A percentile compares a stretch with the other conserved stretches of the same genome.
These are phyloP conservation scores for Santalum album DNA, from an alignment of 164 flowering plant genomes.

Conservation along the genomic window DNA sequence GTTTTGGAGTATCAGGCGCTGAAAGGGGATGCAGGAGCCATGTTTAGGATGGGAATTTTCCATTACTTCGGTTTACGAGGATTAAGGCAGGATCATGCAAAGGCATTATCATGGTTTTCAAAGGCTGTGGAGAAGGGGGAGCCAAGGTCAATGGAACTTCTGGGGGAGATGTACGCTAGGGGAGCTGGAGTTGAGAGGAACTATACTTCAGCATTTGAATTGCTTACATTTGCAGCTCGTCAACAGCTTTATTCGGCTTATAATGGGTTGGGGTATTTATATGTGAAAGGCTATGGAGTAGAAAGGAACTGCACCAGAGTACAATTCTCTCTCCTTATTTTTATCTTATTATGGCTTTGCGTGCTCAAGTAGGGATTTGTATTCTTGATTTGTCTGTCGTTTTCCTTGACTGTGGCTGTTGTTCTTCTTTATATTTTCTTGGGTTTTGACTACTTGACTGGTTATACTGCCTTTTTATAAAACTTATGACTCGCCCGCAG, in stretches of 20 bases:
- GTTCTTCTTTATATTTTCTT: too few species aligned
- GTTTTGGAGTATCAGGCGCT: constrained; percentile 88
- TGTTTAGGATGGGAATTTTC: constrained; percentile 80
- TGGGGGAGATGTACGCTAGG: constrained; percentile 94
- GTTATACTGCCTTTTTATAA: too few species aligned
- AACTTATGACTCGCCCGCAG: too few species aligned
- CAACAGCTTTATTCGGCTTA: constrained; percentile 79
- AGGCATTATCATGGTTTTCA: constrained; percentile 77
- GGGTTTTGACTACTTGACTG: too few species aligned
- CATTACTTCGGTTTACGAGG: constrained; percentile 95
- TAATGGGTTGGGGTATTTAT: constrained; percentile 91
- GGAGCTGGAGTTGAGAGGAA: constrained; percentile 95
- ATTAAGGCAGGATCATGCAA: constrained; percentile 69
- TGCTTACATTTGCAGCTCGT: constrained; percentile 74
- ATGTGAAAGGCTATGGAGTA: constrained; percentile 96
- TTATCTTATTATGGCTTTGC: neutral
- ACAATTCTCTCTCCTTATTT: constrained; percentile 13
- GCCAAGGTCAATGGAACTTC: constrained; percentile 88
- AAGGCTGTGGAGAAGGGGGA: constrained; percentile 94
- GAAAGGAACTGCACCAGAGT: constrained; percentile 92
- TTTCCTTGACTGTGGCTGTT: neutral
- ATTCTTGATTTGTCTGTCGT: neutral
- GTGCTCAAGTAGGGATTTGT: too few species aligned
- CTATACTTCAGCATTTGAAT: constrained; percentile 76
- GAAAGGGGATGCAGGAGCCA: constrained; percentile 84